Percentiles rank a stretch among this genome's conserved stretches.
phyloP scores from a whole-genome alignment of 768 basidiomycete genomes.

The Auricularia sp. region DNA sequence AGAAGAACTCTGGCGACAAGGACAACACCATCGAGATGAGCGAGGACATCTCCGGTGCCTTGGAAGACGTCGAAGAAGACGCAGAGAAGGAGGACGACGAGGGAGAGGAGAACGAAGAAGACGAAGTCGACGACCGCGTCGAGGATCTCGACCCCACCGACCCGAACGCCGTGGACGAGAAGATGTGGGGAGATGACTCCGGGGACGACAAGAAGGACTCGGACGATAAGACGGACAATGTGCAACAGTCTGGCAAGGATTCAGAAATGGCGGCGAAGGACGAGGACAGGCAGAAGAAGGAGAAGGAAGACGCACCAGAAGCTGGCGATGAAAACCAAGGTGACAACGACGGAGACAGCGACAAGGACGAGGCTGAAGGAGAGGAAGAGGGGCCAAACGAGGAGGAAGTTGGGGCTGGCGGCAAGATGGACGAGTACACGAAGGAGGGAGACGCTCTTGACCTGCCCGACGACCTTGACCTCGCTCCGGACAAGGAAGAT shows the following conservation, averaged over 20 bases:
- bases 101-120: slow-evolving; percentile 44
- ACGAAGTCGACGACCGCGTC: slow-evolving; percentile 72
- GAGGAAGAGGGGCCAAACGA: slow-evolving; percentile 20
- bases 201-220: slow-evolving; percentile 42
- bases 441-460: slow-evolving; percentile 78
- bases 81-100: slow-evolving; percentile 35
- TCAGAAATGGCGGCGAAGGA: slow-evolving; percentile 80
- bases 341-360: slow-evolving; percentile 18
- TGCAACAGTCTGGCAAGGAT: slow-evolving; percentile 38
- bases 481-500: slow-evolving; percentile 34
- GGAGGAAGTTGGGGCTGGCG: slow-evolving; percentile 19
- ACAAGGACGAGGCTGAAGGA: slow-evolving; percentile 20
- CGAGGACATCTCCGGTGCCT: slow-evolving; percentile 76
- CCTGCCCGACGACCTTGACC: slow-evolving; percentile 77
- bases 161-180: slow-evolving; percentile 83
- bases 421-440: slow-evolving; percentile 63
- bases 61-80: slow-evolving; percentile 67
- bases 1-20: slow-evolving; percentile 39
- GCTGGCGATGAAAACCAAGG: slow-evolving; percentile 12
- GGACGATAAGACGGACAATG: slow-evolving; percentile 50
- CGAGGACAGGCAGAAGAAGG: slow-evolving; percentile 28
- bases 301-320: slow-evolving; percentile 18
- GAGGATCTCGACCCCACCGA: slow-evolving; percentile 77
- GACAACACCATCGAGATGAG: slow-evolving; percentile 85
- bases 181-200: slow-evolving; percentile 87